Evolutionary conservation across 2,329 filamentous ascomycete species (phyloP), one percentile per base, ranked within the genome.

Genomic region (Graphilbum ipis-grandicollis): DNA sequence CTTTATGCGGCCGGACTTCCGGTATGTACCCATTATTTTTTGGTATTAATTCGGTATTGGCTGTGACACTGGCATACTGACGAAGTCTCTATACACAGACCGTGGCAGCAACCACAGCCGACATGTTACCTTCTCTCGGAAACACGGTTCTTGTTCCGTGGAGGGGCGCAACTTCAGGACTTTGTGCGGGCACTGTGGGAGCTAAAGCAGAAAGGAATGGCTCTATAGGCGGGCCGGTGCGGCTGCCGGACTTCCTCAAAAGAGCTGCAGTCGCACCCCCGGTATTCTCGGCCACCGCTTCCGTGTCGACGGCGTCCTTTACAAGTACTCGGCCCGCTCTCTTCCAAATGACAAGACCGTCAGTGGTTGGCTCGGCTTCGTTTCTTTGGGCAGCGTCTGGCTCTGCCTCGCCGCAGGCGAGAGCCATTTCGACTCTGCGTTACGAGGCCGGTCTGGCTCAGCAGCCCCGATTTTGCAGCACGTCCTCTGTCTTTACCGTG

Each of bases 101-200:
- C n/a, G n/a, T 57, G 43, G 57, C 57, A 34, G 57, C 55, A 41
- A 10, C 21, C 21, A 56, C 57, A 8, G 50, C 59, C 35, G 62
- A 62, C 28, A 45, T 65, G 37, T 60, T 60, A 58, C 62, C 63
- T 37, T 63, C 62, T 32, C 53, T 65, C 42, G 52, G 55, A 36
- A 62, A 53, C 41, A 56, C 56, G 12, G 42, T 62, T 14, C 48
- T 52, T 39, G 41, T 53, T 17, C 55, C 61, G 9, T 60, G 54
- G 47, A 48, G 48, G 45, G 46, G 35, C 29, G 36, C 47, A 12
- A 41, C 37, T 38, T 23, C 36, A 31, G 5, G 25, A 30, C 10
- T 38, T 38, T 22, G 18, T 38, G n/a, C 15, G 18, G 14, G n/a
- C n/a, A n/a, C n/a, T n/a, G n/a, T n/a, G n/a, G n/a, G n/a, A n/a